phyloP scores from a whole-genome alignment of 2,329 filamentous ascomycete genomes.

The Pseudovirgaria hyperparasitica region DNA sequence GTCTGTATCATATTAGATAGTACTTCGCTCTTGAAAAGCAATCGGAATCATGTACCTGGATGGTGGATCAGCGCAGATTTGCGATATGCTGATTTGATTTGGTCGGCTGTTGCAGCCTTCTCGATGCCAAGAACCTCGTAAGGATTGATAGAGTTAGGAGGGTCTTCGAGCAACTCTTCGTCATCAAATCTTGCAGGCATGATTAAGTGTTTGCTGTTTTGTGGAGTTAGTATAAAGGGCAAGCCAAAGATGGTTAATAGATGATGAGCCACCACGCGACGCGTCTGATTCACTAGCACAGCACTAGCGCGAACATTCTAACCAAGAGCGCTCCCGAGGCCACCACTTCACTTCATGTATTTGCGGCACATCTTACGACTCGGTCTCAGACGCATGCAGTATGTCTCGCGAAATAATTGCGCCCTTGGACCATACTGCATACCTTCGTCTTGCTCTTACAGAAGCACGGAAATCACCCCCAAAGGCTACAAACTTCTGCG shows the following conservation, averaged over 20 bases:
- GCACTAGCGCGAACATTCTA: conserved; percentile 1
- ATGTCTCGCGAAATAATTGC: conserved; percentile 6
- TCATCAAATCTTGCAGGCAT: conserved; percentile 21
- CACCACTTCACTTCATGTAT: conserved; percentile 9
- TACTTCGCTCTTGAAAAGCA: neutral
- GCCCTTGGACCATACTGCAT: conserved; percentile 22
- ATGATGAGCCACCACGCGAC: conserved; percentile 1
- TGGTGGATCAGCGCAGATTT: conserved; percentile 82
- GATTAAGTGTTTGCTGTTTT: conserved; percentile 1
- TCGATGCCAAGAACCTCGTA: conserved; percentile 69
- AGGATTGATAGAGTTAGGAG: conserved; percentile 57
- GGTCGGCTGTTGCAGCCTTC: conserved; percentile 56
- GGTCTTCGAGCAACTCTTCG: conserved; percentile 27
- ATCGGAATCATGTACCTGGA: conserved; percentile 38
- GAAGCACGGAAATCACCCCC: conserved; percentile 69
- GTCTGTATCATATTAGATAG: conserved; percentile 39
- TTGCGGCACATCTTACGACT: conserved; percentile 2
- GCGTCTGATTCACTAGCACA: neutral
- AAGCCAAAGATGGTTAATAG: conserved; percentile 5
- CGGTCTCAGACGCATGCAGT: neutral
- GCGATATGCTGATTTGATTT: conserved; percentile 84
- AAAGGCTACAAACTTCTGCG: conserved; percentile 82
- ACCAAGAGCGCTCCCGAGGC: conserved; percentile 4
- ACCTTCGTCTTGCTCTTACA: conserved; percentile 62
- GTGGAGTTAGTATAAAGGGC: neutral